Evolutionary conservation across 2,329 filamentous ascomycete genomes (phyloP), one percentile per base, ranked within the genome.

Genomic region (Exophiala mesophila): DNA sequence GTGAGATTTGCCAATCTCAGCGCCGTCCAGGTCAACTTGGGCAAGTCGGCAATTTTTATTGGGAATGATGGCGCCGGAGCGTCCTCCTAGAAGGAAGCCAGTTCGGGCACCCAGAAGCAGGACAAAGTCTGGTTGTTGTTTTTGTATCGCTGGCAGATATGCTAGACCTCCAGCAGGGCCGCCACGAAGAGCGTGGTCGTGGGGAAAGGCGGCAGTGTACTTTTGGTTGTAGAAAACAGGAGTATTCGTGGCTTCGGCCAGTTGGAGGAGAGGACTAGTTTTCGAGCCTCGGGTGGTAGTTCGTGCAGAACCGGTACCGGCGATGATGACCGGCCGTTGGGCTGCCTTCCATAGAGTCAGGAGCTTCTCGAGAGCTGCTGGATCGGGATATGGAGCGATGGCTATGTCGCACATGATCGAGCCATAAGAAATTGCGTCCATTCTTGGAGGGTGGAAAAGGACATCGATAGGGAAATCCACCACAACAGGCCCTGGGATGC

Each of bases 1-100:
- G 17, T 60, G 55, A 1, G 63, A 63, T n/a, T 65, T 63, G 2
- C 67, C 66, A 3, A 70, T 69, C 45, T 71, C 68, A 2, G 48
- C 45, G 4, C 63, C 66, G 35, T 70, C 68, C 4, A 63, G 53
- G 41, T 71, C 68, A 12, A 71, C 57, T 31, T 71, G 68, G 2
- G 67, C 56, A 12, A 70, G 52, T 24, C 58, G 64, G 49, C 63
- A 66, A 16, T 52, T 54, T 9, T 23, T 30, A 2, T 56, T 58
- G 1, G 68, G 67, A 5, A 71, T 59, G 24, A 69, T 59, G 19
- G 58, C 59, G 10, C 63, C 63, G 28, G 56, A 56, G 12, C 61
- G 57, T 2, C 63, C 63, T 4, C 59, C 66, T 1, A 69, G 59
- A 17, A 64, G 58, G 53, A 69, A 66, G 16, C 67, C 67, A 3